phyloP scores from a whole-genome alignment of 768 basidiomycete genomes.

The Amanita muscaria region DNA sequence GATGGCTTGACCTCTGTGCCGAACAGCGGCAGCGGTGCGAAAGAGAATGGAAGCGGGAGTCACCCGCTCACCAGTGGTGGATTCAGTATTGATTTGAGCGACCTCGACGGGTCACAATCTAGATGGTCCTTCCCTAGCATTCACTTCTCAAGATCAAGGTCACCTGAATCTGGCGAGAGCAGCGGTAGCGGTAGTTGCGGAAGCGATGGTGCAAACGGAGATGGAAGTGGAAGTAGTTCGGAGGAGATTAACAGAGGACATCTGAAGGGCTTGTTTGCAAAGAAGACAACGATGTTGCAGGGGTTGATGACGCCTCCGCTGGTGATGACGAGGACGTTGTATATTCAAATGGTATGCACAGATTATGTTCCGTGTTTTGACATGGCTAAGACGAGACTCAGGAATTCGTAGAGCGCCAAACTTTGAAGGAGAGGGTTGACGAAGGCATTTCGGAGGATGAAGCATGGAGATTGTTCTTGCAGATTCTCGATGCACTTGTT shows the following conservation, averaged over 20 bases:
- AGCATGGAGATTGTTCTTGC: slow-evolving; percentile 83
- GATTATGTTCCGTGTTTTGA: no score
- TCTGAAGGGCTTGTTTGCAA: slow-evolving; percentile 24
- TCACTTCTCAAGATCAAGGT: slow-evolving; percentile 53
- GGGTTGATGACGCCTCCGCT: slow-evolving; percentile 21
- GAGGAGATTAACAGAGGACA: slow-evolving; percentile 20
- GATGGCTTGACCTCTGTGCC: slow-evolving; percentile 47
- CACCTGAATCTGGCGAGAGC: slow-evolving; percentile 21
- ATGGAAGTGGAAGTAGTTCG: slow-evolving; percentile 12
- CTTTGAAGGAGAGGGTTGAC: slow-evolving; percentile 77
- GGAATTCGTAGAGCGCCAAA: slow-evolving; percentile 91
- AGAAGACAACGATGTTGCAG: slow-evolving; percentile 12
- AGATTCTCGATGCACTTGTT: slow-evolving; percentile 82
- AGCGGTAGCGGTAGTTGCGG: slow-evolving; percentile 15
- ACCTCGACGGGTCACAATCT: slow-evolving; percentile 43
- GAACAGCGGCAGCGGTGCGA: slow-evolving; percentile 13
- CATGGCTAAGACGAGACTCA: slow-evolving; percentile 17
- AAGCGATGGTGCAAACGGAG: slow-evolving; percentile 24
- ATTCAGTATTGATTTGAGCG: slow-evolving; percentile 56
- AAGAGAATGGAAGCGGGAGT: slow-evolving; percentile 6
- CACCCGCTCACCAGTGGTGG: slow-evolving; percentile 40
- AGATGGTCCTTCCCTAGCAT: slow-evolving; percentile 75
- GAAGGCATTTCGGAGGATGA: slow-evolving; percentile 80
- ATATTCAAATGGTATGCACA: slow-evolving; percentile 71
- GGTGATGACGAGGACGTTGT: slow-evolving; percentile 52